phyloP scores from a whole-genome alignment of 306 rosid genomes.

The Betula pendula region DNA sequence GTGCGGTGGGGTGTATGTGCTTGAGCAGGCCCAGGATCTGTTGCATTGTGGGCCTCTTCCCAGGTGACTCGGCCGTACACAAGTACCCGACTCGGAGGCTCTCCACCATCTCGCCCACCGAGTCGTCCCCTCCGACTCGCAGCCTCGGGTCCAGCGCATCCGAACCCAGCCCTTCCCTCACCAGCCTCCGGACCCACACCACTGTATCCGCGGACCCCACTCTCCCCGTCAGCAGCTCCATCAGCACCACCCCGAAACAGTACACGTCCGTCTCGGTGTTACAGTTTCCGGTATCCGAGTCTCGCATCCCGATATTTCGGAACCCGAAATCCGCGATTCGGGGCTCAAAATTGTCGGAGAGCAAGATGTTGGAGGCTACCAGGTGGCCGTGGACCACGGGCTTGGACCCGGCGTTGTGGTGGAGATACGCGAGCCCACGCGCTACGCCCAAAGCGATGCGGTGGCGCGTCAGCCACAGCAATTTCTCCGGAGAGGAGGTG shows the following conservation, averaged over 20 bases:
- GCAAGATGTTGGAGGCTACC: conserved; percentile 64
- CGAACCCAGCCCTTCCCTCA: conserved; percentile 63
- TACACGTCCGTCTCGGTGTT: conserved; percentile 75
- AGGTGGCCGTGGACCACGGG: conserved; percentile 85
- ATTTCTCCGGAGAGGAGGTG: conserved; percentile 49
- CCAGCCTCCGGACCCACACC: conserved; percentile 75
- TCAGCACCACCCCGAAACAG: conserved; percentile 88
- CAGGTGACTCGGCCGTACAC: conserved; percentile 86
- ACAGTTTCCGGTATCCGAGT: conserved; percentile 13
- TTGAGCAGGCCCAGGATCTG: conserved; percentile 87
- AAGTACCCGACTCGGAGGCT: conserved; percentile 86
- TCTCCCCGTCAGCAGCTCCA: conserved; percentile 85
- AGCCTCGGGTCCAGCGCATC: conserved; percentile 62
- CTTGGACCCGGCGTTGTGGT: conserved; percentile 77
- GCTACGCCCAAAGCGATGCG: conserved; percentile 89
- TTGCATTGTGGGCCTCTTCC: conserved; percentile 85
- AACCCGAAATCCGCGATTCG: conserved; percentile 81
- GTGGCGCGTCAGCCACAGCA: conserved; percentile 85
- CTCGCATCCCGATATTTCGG: conserved; percentile 32
- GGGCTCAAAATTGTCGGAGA: conserved; percentile 74
- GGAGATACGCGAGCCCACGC: conserved; percentile 88
- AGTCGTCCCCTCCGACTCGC: conserved; percentile 33
- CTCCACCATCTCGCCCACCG: conserved; percentile 73
- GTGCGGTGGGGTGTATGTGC: conserved; percentile 59
- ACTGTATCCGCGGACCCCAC: conserved; percentile 82